phyloP scores from a whole-genome alignment of 768 basidiomycete species.

The Wakefieldia striispora region DNA sequence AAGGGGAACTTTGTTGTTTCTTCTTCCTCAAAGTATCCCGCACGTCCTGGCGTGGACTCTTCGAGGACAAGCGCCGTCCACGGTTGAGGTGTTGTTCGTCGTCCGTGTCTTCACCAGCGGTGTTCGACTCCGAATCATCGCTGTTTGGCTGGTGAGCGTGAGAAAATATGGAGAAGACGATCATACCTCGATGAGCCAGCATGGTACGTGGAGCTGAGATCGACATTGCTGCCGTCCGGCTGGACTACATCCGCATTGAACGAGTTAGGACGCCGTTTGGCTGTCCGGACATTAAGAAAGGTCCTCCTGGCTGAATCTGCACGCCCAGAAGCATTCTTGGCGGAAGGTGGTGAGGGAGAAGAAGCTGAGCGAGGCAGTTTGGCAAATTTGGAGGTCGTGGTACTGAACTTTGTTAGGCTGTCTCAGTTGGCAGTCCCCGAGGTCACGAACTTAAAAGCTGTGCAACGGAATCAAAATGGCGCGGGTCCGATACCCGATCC shows the following conservation, averaged over 20 bases:
- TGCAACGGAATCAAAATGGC: neutral
- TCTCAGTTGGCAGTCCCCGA: slow-evolving; percentile 1
- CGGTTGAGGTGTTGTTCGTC: slow-evolving; percentile 43
- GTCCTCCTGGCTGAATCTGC: slow-evolving; percentile 44
- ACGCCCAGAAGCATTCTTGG: slow-evolving; percentile 51
- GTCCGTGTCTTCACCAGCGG: slow-evolving; percentile 60
- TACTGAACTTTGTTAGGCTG: neutral
- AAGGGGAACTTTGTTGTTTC: slow-evolving; percentile 24
- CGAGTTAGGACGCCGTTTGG: slow-evolving; percentile 26
- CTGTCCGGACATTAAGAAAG: slow-evolving; percentile 28
- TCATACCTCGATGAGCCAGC: slow-evolving; percentile 78
- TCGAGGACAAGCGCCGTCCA: slow-evolving; percentile 41
- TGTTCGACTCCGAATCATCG: slow-evolving; percentile 49
- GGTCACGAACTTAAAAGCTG: slow-evolving; percentile 7
- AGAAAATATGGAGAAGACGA: neutral
- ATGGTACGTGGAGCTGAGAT: slow-evolving; percentile 86
- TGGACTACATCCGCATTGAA: slow-evolving; percentile 18
- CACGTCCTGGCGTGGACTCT: slow-evolving; percentile 27
- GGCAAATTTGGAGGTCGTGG: slow-evolving; percentile 23
- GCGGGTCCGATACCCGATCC: neutral
- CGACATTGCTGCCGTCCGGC: slow-evolving; percentile 39
- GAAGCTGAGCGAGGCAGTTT: slow-evolving; percentile 80
- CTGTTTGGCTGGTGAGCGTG: slow-evolving; percentile 31
- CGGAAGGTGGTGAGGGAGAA: slow-evolving; percentile 70
- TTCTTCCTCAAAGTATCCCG: slow-evolving; percentile 29